Evolutionary conservation across 805 yeast species (phyloP).

Genomic region (Spathaspora gorwiae): DNA sequence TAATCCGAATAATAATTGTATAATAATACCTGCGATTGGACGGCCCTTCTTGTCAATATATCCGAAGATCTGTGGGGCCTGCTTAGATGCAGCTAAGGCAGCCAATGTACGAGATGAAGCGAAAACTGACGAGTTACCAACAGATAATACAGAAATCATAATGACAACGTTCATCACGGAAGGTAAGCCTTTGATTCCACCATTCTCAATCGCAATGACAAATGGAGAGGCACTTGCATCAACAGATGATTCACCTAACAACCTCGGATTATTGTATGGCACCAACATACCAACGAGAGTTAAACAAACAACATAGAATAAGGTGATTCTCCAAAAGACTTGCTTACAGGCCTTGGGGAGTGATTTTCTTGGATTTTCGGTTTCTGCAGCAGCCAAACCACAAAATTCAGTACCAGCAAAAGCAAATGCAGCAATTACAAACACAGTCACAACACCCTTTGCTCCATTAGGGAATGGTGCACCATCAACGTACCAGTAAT

Average conservation of each 20-base stretch:
- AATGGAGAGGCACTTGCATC: conserved; percentile 75
- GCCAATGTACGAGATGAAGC: conserved; percentile 65
- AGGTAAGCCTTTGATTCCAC: conserved; percentile 63
- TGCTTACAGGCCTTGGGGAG: conserved; percentile 35
- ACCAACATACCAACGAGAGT: conserved; percentile 25
- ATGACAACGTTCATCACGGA: conserved; percentile 66
- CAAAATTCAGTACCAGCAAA: conserved; percentile 35
- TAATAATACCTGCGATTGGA: conserved; percentile 54
- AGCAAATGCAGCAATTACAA: conserved; percentile 35
- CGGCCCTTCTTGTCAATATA: conserved; percentile 66
- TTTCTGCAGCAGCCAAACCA: conserved; percentile 36
- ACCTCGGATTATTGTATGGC: conserved; percentile 16
- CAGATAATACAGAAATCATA: conserved; percentile 62
- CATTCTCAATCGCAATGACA: conserved; percentile 63
- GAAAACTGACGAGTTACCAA: conserved; percentile 66
- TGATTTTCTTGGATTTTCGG: conserved; percentile 26
- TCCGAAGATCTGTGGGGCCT: conserved; percentile 53
- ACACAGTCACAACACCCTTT: conserved; percentile 33
- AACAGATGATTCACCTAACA: conserved; percentile 39
- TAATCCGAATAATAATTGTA: conserved; percentile 53
- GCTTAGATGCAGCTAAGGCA: conserved; percentile 59
- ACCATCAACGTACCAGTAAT: conserved; percentile 49
- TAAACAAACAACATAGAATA: conserved; percentile 30
- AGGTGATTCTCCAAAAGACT: conserved; percentile 34
- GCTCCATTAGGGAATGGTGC: conserved; percentile 42